Evolutionary conservation across 192 early-diverging fungal species (phyloP).

Genomic region (Backusella morwellensis): DNA sequence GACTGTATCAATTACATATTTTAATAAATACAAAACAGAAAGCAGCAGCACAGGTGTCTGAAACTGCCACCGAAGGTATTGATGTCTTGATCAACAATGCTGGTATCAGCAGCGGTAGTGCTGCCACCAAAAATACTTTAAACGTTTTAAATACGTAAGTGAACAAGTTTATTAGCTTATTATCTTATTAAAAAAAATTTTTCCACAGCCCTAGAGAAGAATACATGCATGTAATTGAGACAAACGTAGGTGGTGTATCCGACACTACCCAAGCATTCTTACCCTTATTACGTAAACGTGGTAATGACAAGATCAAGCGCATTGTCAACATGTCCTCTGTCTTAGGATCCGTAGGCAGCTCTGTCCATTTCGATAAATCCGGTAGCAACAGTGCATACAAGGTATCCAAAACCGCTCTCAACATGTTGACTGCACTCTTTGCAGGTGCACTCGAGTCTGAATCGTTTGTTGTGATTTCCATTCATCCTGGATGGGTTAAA

Average conservation of each 20-base stretch:
- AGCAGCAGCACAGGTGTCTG: slow-evolving; percentile 17
- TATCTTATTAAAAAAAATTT: background rate
- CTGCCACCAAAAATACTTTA: background rate
- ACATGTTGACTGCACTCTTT: slow-evolving; percentile 18
- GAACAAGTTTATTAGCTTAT: background rate
- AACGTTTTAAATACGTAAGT: slow-evolving; percentile 10
- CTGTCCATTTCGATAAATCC: background rate
- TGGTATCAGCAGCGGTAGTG: slow-evolving; percentile 4
- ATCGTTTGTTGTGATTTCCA: slow-evolving; percentile 5
- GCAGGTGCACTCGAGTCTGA: background rate
- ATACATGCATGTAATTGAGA: slow-evolving; percentile 13
- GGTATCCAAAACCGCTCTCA: slow-evolving; percentile 27
- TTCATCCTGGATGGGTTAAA: slow-evolving; percentile 28
- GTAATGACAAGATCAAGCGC: slow-evolving; percentile 7
- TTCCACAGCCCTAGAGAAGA: slow-evolving; percentile 5
- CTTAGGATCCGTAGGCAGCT: slow-evolving; percentile 9
- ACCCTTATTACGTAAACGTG: slow-evolving; percentile 13
- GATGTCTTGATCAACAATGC: slow-evolving; percentile 39
- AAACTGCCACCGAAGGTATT: slow-evolving; percentile 24
- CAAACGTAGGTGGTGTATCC: slow-evolving; percentile 31
- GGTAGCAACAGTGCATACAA: slow-evolving; percentile 2
- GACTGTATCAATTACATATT: background rate
- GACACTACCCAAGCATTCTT: slow-evolving; percentile 13
- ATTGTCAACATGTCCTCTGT: slow-evolving; percentile 36
- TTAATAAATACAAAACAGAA: background rate